phyloP scores from a whole-genome alignment of 352 stramenopile species.

The Phytophthora citricola region DNA sequence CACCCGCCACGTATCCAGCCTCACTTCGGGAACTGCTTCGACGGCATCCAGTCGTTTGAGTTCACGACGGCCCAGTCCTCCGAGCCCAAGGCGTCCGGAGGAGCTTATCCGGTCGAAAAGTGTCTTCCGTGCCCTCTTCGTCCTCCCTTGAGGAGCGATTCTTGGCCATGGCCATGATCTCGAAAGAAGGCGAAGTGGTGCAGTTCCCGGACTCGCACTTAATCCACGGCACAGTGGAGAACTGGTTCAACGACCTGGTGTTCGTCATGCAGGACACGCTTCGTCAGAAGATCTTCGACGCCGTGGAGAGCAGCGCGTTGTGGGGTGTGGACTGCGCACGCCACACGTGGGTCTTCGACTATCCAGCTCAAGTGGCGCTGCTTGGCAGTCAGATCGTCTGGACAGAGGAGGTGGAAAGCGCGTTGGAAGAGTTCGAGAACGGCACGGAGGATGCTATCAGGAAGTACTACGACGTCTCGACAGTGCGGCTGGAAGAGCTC shows the following conservation, averaged over 20 bases:
- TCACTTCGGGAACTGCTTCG: conserved; percentile 92
- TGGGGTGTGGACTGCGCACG: conserved; percentile 90
- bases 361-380: conserved; percentile 77
- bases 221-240: conserved; percentile 90
- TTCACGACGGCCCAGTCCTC: conserved; percentile 54
- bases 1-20: conserved; percentile 84
- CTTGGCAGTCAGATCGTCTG: conserved; percentile 95
- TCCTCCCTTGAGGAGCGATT: conserved; percentile 51
- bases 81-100: conserved; percentile 4
- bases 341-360: conserved; percentile 93
- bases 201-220: conserved; percentile 78
- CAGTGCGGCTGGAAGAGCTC: conserved; percentile 90
- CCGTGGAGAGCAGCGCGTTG: conserved; percentile 92
- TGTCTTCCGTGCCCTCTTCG: conserved; percentile 22
- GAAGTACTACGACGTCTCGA: conserved; percentile 94
- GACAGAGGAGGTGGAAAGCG: conserved; percentile 92
- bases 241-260: conserved; percentile 96
- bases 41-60: conserved; percentile 87
- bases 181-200: conserved; percentile 96
- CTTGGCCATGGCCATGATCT: conserved; percentile 92
- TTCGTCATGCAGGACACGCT: conserved; percentile 94
- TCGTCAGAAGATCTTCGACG: conserved; percentile 85
- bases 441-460: conserved; percentile 96
- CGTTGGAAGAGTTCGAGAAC: conserved; percentile 95
- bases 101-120: conserved; percentile 20